A percentile compares a stretch with the other conserved stretches of the same genome.
These are phyloP conservation scores for Mucor irregularis DNA, from an alignment of 371 early-diverging fungal genomes.

Conservation along the genomic window DNA sequence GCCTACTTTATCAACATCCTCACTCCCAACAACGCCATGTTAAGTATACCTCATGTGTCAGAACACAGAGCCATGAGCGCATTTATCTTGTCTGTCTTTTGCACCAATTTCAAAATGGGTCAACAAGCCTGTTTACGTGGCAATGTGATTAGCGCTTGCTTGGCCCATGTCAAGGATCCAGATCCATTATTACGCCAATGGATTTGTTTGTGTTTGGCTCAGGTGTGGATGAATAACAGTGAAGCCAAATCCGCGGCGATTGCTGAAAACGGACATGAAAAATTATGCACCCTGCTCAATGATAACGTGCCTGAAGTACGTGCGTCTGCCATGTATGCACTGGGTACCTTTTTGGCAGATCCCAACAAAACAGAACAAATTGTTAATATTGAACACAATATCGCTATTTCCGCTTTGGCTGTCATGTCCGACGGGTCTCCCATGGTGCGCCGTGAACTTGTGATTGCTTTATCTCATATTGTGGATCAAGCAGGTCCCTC, in stretches of 20 bases:
- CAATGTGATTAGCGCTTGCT: conserved; percentile 67
- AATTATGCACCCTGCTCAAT: conserved; percentile 57
- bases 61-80: conserved; percentile 92
- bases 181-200: conserved; percentile 92
- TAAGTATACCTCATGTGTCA: conserved; percentile 67
- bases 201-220: conserved; percentile 84
- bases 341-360: conserved; percentile 80
- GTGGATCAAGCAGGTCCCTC: conserved; percentile 59
- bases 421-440: conserved; percentile 80
- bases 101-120: conserved; percentile 76
- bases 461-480: conserved; percentile 69
- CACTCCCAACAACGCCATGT: conserved; percentile 71
- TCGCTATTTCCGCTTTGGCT: conserved; percentile 63
- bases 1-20: conserved; percentile 92
- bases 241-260: conserved; percentile 77
- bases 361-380: conserved; percentile 71
- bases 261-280: conserved; percentile 69
- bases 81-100: conserved; percentile 90
- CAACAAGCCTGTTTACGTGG: conserved; percentile 83
- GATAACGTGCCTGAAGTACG: conserved; percentile 87
- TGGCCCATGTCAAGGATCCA: conserved; percentile 71
- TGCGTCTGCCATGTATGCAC: conserved; percentile 79
- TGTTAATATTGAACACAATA: conserved; percentile 68
- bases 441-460: conserved; percentile 80
- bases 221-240: conserved; percentile 81